Percentiles rank a stretch among this genome's conserved stretches.
phyloP scores from a whole-genome alignment of 2,329 filamentous ascomycete species.

The Aspergillus flavus region DNA sequence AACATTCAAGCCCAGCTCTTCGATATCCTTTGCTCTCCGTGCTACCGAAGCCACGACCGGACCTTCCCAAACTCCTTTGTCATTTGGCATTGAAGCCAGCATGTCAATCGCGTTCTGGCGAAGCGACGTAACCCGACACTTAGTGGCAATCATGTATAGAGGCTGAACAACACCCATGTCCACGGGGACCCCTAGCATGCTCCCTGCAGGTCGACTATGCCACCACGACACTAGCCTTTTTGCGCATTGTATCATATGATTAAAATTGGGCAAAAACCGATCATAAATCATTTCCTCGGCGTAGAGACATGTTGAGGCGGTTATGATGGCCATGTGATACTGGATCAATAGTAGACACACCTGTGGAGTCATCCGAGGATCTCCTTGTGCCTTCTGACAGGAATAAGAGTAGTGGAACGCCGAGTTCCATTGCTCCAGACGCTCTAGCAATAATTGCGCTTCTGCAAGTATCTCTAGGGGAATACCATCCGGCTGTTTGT shows the following conservation, averaged over 20 bases:
- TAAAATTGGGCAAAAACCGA: not conserved
- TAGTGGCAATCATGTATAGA: not conserved
- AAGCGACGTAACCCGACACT: not conserved
- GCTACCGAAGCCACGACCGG: not conserved
- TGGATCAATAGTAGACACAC: not conserved
- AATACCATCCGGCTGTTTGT: not conserved
- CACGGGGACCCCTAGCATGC: not conserved
- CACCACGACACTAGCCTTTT: not conserved
- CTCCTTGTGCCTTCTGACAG: not conserved
- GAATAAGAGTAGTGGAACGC: not conserved
- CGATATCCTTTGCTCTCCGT: not conserved
- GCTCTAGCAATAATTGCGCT: not conserved
- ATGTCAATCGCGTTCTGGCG: not conserved
- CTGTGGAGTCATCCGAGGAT: not conserved
- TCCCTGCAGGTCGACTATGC: not conserved
- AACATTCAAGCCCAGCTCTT: not conserved
- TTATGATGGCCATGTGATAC: not conserved
- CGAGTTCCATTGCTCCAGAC: not conserved
- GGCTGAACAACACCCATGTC: not conserved
- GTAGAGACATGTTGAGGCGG: not conserved
- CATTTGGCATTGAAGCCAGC: not conserved
- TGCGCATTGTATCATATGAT: not conserved
- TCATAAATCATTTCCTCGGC: not conserved
- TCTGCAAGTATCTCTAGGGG: not conserved
- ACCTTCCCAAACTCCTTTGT: not conserved